These are phyloP conservation scores for Lactifluus hygrophoroides DNA, from an alignment of 768 basidiomycete genomes.

Conservation along the genomic window DNA sequence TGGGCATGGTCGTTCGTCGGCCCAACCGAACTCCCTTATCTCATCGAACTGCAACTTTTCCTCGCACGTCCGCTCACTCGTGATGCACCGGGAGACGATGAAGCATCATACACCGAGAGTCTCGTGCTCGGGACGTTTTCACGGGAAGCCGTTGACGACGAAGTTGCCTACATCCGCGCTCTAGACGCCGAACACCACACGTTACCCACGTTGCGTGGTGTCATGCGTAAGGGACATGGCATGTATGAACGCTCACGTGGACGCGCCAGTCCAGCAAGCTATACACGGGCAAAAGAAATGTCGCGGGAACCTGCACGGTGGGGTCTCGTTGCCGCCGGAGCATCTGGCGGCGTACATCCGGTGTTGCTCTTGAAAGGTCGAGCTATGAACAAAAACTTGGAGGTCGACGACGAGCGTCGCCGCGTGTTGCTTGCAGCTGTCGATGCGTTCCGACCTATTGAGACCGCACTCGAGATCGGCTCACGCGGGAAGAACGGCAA, in stretches of 20 bases:
- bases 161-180: conserved; percentile 68
- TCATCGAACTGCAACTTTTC: conserved; percentile 90
- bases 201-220: conserved; percentile 58
- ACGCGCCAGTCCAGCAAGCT: conserved; percentile 79
- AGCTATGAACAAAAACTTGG: conserved; percentile 29
- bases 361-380: conserved; percentile 37
- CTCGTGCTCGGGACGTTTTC: conserved; percentile 79
- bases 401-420: conserved; percentile 44
- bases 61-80: conserved; percentile 67
- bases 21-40: conserved; percentile 75
- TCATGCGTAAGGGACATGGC: conserved; percentile 81
- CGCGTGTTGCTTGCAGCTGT: conserved; percentile 65
- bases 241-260: conserved; percentile 94
- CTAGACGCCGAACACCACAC: conserved; percentile 57
- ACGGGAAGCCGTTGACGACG: conserved; percentile 70
- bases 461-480: conserved; percentile 89
- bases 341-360: conserved; percentile 52
- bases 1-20: conserved; percentile 97
- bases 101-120: conserved; percentile 51
- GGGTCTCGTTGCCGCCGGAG: conserved; percentile 56
- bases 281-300: conserved; percentile 86
- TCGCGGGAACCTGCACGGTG: conserved; percentile 57
- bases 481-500: conserved; percentile 55
- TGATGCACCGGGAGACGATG: conserved; percentile 42
- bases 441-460: conserved; percentile 72